These are phyloP conservation scores for Ganoderma lucidum DNA, from an alignment of 1,284 basidiomycete species.

Conservation along the genomic window DNA sequence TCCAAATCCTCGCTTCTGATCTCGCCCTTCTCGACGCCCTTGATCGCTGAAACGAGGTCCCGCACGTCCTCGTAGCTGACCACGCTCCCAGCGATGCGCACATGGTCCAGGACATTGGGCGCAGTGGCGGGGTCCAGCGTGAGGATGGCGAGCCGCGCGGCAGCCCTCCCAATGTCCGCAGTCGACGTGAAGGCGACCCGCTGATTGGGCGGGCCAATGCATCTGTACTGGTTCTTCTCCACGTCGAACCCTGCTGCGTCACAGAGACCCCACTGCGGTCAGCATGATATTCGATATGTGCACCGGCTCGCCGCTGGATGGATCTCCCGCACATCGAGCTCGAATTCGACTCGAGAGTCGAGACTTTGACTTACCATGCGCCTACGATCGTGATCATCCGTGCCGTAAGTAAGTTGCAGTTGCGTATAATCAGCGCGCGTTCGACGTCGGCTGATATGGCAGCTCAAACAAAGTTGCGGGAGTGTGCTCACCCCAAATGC, in stretches of 20 bases:
- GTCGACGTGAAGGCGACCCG: slow-evolving; percentile 31
- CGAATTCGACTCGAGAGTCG: background rate
- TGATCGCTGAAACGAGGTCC: slow-evolving; percentile 14
- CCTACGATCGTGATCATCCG: background rate
- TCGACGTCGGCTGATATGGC: background rate
- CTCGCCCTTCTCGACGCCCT: slow-evolving; percentile 17
- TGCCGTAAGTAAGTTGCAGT: background rate
- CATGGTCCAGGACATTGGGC: slow-evolving; percentile 28
- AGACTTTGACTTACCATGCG: background rate
- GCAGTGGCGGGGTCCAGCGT: slow-evolving; percentile 22
- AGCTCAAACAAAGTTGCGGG: background rate
- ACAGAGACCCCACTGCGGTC: background rate
- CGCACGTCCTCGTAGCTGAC: slow-evolving; percentile 19
- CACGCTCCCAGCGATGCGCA: slow-evolving; percentile 28
- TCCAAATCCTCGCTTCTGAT: slow-evolving; percentile 22
- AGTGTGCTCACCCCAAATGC: slow-evolving; percentile 29
- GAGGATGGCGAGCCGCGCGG: slow-evolving; percentile 33
- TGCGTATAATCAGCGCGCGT: background rate
- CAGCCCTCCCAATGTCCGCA: slow-evolving; percentile 32
- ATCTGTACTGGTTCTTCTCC: slow-evolving; percentile 24
- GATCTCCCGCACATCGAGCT: background rate
- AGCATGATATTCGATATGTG: background rate
- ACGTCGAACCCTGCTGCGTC: slow-evolving; percentile 33
- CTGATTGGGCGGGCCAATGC: slow-evolving; percentile 26
- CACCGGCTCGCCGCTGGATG: background rate